Evolutionary conservation across 306 rosid species (phyloP).

Genomic region (Malus sieversii): DNA sequence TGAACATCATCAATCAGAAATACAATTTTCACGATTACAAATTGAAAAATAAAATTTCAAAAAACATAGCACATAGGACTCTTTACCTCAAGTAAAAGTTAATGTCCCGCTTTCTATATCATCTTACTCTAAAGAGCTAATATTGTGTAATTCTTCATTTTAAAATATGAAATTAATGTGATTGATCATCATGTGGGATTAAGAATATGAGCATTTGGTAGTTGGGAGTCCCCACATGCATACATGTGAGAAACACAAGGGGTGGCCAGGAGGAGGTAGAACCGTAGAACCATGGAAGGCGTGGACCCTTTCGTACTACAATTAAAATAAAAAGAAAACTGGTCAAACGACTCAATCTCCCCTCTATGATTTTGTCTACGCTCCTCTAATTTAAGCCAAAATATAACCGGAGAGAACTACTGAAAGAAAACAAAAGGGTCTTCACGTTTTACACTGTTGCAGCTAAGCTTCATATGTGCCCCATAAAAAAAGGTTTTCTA

Average conservation of each 20-base stretch:
- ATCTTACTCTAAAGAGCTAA: too few species aligned
- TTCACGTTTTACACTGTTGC: constrained; percentile 2
- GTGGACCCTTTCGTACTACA: constrained; percentile 20
- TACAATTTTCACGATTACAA: too few species aligned
- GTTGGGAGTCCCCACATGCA: constrained; percentile 44
- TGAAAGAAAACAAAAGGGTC: neutral
- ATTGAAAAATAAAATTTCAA: too few species aligned
- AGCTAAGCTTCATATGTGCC: neutral
- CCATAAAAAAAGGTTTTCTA: neutral
- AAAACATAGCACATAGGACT: neutral
- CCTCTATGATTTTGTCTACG: constrained; percentile 11
- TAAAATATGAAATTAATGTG: neutral
- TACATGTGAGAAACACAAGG: constrained; percentile 47
- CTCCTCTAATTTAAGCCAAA: neutral
- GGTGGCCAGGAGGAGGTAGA: constrained; percentile 4
- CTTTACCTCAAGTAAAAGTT: neutral
- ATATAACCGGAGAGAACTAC: neutral
- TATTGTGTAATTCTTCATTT: too few species aligned
- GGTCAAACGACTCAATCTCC: neutral
- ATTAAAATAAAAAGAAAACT: neutral
- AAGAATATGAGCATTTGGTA: constrained; percentile 22
- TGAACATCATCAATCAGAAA: too few species aligned
- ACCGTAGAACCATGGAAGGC: neutral
- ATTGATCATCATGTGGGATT: constrained; percentile 39
- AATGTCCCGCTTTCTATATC: neutral